Evolutionary conservation across 2,329 filamentous ascomycete genomes (phyloP).

Genomic region (Colletotrichum incanum): DNA sequence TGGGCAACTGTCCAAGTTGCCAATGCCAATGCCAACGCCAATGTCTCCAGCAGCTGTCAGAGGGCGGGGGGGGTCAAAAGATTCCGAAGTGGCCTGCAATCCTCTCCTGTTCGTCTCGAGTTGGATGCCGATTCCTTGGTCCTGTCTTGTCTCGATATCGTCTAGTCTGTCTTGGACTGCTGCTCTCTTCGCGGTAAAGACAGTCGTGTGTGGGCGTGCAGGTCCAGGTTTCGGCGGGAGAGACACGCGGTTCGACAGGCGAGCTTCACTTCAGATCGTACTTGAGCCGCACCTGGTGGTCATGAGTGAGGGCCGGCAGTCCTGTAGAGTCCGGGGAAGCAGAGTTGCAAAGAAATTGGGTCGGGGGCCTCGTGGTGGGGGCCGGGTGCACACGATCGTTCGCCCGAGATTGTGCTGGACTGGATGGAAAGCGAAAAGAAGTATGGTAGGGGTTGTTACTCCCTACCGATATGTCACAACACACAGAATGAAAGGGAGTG

Average conservation of each 20-base stretch:
- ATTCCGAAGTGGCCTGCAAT: neutral
- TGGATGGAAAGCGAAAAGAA: neutral
- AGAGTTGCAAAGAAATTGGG: conserved; percentile 25
- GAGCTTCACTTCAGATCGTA: conserved; percentile 9
- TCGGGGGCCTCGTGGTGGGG: conserved; percentile 22
- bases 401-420: conserved; percentile 25
- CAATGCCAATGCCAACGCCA: conserved; percentile 17
- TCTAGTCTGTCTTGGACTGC: conserved; percentile 32
- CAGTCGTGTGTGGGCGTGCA: conserved; percentile 16
- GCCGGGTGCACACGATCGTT: conserved; percentile 8
- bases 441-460: neutral
- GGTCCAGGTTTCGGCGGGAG: conserved; percentile 8
- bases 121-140: neutral
- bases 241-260: conserved; percentile 11
- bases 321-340: conserved; percentile 39
- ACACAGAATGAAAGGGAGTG: conserved; percentile 3
- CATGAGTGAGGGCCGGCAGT: conserved; percentile 12
- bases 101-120: conserved; percentile 7
- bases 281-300: conserved; percentile 37
- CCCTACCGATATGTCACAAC: neutral
- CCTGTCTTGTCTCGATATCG: conserved; percentile 24
- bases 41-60: conserved; percentile 28
- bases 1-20: conserved; percentile 9
- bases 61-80: neutral
- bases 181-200: conserved; percentile 4